phyloP scores from a whole-genome alignment of 257 asterid genomes.

The Buddleja alternifolia region DNA sequence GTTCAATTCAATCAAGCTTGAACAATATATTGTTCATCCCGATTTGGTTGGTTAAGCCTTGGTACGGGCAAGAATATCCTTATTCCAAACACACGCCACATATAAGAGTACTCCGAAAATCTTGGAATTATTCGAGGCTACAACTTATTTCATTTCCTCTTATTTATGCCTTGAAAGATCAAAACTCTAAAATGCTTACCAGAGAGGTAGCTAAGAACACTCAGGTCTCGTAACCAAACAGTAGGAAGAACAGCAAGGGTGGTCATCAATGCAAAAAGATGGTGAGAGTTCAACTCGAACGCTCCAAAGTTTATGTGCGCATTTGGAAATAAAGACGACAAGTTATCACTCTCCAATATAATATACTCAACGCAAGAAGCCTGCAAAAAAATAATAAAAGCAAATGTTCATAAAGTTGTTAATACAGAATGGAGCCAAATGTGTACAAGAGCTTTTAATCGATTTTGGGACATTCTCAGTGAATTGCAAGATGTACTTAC shows the following conservation, averaged over 20 bases:
- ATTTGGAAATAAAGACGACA: conserved; percentile 68
- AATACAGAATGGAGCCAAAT: neutral
- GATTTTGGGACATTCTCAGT: neutral
- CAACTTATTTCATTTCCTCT: neutral
- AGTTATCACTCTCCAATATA: conserved; percentile 52
- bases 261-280: conserved; percentile 71
- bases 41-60: too few species aligned
- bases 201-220: conserved; percentile 88
- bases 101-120: neutral
- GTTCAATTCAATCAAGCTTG: too few species aligned
- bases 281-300: conserved; percentile 55
- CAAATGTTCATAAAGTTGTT: neutral
- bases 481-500: conserved; percentile 57
- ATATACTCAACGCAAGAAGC: conserved; percentile 65
- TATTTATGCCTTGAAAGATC: too few species aligned
- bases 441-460: neutral
- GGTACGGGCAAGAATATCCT: too few species aligned
- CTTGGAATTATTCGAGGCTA: neutral
- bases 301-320: conserved; percentile 72
- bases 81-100: neutral
- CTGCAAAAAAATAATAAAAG: conserved; percentile 35
- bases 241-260: conserved; percentile 90
- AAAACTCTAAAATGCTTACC: conserved; percentile 48
- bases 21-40: too few species aligned
- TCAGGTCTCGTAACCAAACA: conserved; percentile 75